Base-by-base conservation (phyloP, 2,329 filamentous ascomycete species). In the Pseudogymnoascus sp. region DNA sequence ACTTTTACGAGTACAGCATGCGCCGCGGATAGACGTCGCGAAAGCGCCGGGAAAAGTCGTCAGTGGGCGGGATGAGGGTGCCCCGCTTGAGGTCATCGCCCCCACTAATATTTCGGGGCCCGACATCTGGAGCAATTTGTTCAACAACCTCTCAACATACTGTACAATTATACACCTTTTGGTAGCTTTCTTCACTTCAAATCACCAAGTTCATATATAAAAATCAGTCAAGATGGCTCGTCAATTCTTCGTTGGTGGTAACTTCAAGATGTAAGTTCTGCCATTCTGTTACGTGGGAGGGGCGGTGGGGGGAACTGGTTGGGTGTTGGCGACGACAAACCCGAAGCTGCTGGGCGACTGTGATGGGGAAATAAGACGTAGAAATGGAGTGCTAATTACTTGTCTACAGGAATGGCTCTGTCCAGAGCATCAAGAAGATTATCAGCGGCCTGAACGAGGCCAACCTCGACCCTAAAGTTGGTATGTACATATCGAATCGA, bases 191-290 rank as follows among this genome's bases (percentile, higher is more conserved):
- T 30, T 50, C 43, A 30, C n/a, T 30, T 50, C 43, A 30, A 50
- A 50, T 50, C 25, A 30, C 43, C 43, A 30, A 30, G n/a, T 50
- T 50, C 18, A 50, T 50, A 30, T 30, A 28, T 50, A 62, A 22
- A 28, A 61, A 62, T 63, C 62, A 37, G 65, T 64, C 69, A 73
- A 66, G 70, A 96, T 96, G 91, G 83, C 87, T 84, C 91, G 91
- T 82, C 89, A 91, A 82, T 96, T 96, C 83, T 96, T 96, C 77
- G 90, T 96, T 77, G 92, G 92, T 77, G 92, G 92, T 75, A 99
- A 99, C 88, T 97, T 97, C 82, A 97, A 99, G 85, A 97, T 97
- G 92, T 96, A 80, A 74, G 83, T 76, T 37, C 50, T 62, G 33
- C 64, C 63, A 47, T 30, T 50, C 25, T 50, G 43, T n/a, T 50